Percentiles rank a stretch among this genome's conserved stretches.
phyloP scores from a whole-genome alignment of 2,329 filamentous ascomycete species.

The Fusarium nygamai region DNA sequence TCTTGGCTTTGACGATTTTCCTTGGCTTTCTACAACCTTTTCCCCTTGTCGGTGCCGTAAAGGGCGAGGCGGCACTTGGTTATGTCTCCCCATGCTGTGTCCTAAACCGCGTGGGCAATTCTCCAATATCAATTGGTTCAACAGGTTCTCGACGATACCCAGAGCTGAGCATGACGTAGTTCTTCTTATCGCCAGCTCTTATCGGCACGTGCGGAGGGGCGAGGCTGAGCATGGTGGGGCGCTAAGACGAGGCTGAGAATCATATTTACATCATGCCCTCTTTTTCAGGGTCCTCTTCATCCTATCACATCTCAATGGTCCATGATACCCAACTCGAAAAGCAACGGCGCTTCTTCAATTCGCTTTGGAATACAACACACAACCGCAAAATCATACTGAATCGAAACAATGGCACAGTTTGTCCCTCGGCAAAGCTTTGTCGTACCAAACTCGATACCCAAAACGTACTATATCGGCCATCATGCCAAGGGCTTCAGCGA shows the following conservation, averaged over 20 bases:
- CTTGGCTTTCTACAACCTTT: constrained; percentile 7
- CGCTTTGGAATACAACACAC: background rate
- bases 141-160: constrained; percentile 13
- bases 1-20: constrained; percentile 16
- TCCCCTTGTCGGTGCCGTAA: background rate
- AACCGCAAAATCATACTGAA: background rate
- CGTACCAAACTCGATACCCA: constrained; percentile 76
- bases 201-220: constrained; percentile 34
- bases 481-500: constrained; percentile 79
- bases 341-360: background rate
- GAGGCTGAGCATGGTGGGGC: background rate
- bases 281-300: constrained; percentile 16
- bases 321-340: background rate
- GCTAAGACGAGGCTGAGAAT: constrained; percentile 29
- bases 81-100: background rate
- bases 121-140: constrained; percentile 34
- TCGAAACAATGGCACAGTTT: constrained; percentile 60
- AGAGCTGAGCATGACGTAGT: constrained; percentile 34
- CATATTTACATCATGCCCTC: constrained; percentile 9
- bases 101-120: constrained; percentile 27
- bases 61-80: background rate
- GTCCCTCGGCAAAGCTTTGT: constrained; percentile 79
- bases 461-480: constrained; percentile 95
- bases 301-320: background rate
- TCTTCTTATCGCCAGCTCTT: background rate